These are phyloP conservation scores for Paraphaeosphaeria sporulosa DNA, from an alignment of 2,329 filamentous ascomycete species.

Conservation along the genomic window DNA sequence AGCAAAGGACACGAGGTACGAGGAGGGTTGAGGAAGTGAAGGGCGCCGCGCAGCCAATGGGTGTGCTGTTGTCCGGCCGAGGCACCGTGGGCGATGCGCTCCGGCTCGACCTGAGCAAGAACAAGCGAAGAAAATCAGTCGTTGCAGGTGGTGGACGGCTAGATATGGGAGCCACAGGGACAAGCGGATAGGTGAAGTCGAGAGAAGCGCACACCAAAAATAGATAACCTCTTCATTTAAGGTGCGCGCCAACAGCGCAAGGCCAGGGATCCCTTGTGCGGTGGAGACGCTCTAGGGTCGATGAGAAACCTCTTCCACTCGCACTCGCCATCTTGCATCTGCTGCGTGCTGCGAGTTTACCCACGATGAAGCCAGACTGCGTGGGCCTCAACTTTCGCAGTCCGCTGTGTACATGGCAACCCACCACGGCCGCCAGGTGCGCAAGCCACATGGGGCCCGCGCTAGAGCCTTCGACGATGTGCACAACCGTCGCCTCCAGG, in stretches of 20 bases:
- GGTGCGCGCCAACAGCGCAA: constrained; percentile 18
- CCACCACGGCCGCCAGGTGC: neutral
- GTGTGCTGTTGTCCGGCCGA: constrained; percentile 22
- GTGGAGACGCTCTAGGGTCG: constrained; percentile 30
- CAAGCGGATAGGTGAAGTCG: constrained; percentile 33
- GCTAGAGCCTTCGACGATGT: neutral
- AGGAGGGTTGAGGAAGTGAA: constrained; percentile 27
- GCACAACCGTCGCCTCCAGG: constrained; percentile 10
- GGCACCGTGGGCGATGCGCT: constrained; percentile 24
- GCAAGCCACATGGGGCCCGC: constrained; percentile 3
- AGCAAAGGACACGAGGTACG: constrained; percentile 41
- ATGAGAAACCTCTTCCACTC: constrained; percentile 16
- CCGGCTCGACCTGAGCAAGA: constrained; percentile 35
- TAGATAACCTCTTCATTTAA: constrained; percentile 45
- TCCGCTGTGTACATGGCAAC: neutral
- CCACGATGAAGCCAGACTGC: no score
- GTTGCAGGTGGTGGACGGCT: constrained; percentile 26
- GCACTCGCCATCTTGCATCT: constrained; percentile 22
- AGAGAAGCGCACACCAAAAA: constrained; percentile 32
- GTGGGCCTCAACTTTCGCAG: no score
- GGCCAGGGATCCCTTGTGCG: constrained; percentile 20
- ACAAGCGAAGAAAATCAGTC: constrained; percentile 36
- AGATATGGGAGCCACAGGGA: constrained; percentile 31
- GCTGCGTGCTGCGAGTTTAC: neutral
- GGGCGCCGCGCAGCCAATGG: constrained; percentile 16